These are phyloP conservation scores for Fusarium kyushuense DNA, from an alignment of 2,329 filamentous ascomycete species.

Conservation along the genomic window DNA sequence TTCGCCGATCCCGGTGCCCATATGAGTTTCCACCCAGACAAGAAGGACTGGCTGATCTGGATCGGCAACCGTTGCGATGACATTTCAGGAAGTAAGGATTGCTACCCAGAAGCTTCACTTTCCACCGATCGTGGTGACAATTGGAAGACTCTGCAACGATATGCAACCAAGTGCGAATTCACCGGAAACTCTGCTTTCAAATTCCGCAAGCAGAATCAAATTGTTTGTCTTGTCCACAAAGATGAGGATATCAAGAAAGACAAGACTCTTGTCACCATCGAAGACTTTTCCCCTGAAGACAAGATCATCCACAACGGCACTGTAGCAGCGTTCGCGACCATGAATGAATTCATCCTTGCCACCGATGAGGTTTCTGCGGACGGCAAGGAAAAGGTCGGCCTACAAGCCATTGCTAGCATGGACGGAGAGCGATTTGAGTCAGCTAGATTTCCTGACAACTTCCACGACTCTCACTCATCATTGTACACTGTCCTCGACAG, in stretches of 20 bases:
- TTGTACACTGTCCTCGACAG: conserved; percentile 96
- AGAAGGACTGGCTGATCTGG: conserved; percentile 94
- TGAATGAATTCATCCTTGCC: conserved; percentile 96
- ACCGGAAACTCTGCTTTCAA: conserved; percentile 73
- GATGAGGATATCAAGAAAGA: conserved; percentile 72
- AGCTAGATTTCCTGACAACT: conserved; percentile 87
- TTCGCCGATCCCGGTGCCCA: conserved; percentile 60
- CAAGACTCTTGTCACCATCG: conserved; percentile 78
- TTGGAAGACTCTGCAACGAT: conserved; percentile 81
- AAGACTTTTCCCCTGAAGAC: conserved; percentile 79
- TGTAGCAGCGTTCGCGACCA: conserved; percentile 88
- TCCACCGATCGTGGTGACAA: conserved; percentile 82
- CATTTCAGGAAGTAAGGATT: conserved; percentile 63
- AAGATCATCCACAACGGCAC: conserved; percentile 64
- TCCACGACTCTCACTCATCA: conserved; percentile 80
- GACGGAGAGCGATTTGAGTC: conserved; percentile 86
- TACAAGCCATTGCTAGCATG: conserved; percentile 85
- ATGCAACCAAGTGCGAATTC: conserved; percentile 87
- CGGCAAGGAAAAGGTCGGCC: conserved; percentile 65
- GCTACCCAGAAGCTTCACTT: conserved; percentile 79
- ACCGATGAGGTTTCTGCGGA: conserved; percentile 73
- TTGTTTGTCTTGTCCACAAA: conserved; percentile 68
- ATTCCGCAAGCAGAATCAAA: conserved; percentile 65
- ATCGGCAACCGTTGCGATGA: conserved; percentile 78
- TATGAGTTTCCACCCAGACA: conserved; percentile 84